Percentiles rank a stretch among this genome's conserved stretches.
Conservation (phyloP, 208 protist genomes). For the Acanthamoeba sp. region DNA sequence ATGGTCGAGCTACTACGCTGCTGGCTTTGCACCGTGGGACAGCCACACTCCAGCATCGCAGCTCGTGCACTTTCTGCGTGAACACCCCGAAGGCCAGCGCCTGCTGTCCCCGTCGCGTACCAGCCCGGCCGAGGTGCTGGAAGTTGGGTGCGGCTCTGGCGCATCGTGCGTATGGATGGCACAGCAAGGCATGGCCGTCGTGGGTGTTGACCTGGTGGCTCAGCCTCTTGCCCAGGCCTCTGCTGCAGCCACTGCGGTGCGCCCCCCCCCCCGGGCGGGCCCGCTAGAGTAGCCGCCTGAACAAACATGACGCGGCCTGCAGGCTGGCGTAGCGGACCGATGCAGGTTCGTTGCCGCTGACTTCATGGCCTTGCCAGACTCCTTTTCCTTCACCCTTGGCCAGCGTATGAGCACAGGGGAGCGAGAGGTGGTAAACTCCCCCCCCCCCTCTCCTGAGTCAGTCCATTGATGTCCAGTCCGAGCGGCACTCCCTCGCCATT, state of each 20-base stretch:
- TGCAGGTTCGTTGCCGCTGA: neutral
- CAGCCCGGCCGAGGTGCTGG: neutral
- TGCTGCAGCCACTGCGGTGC: neutral
- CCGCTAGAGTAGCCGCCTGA: no score
- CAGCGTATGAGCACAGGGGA: neutral
- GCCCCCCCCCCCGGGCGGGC: no score
- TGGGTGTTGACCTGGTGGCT: neutral
- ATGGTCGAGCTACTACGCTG: neutral
- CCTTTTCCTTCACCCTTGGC: neutral
- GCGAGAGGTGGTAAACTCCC: neutral
- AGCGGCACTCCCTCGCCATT: no score
- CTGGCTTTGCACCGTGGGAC: neutral
- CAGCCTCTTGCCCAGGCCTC: neutral
- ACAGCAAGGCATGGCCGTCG: neutral
- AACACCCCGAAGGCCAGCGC: constrained; percentile 10
- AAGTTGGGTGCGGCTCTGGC: neutral
- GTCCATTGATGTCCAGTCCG: no score
- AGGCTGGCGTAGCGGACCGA: neutral
- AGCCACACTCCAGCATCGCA: neutral
- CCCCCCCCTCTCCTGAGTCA: no score
- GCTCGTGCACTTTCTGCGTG: neutral
- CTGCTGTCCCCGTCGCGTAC: neutral
- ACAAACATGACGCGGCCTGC: neutral
- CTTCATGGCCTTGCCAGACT: constrained; percentile 17
- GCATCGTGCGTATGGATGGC: constrained; percentile 43